phyloP scores from a whole-genome alignment of 2,329 filamentous ascomycete genomes.

The Cadophora sp. region DNA sequence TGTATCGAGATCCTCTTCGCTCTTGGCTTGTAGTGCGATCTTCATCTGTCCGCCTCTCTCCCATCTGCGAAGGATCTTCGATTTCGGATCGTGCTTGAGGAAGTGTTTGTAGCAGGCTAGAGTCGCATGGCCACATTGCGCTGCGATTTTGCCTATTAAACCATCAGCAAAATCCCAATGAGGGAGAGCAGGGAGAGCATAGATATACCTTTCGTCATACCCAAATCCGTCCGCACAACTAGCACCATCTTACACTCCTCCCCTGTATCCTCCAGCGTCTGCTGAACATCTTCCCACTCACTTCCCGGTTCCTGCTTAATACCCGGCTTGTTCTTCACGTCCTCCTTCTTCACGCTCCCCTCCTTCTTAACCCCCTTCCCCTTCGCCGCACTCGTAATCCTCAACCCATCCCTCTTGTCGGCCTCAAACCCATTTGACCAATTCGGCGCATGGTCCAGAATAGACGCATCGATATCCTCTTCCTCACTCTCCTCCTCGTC shows the following conservation, averaged over 20 bases:
- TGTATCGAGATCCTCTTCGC: conserved; percentile 79
- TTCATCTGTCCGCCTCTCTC: conserved; percentile 88
- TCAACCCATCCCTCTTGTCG: conserved; percentile 63
- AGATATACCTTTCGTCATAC: conserved; percentile 89
- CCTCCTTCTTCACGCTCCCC: conserved; percentile 51
- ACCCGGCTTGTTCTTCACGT: conserved; percentile 54
- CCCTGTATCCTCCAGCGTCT: conserved; percentile 48
- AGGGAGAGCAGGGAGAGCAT: conserved; percentile 27
- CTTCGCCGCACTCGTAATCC: conserved; percentile 38
- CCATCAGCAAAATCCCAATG: conserved; percentile 15
- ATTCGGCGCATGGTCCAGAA: conserved; percentile 71
- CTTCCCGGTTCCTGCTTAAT: conserved; percentile 43
- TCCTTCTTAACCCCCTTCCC: conserved; percentile 49
- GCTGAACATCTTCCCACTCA: conserved; percentile 49
- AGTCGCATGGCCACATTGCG: conserved; percentile 94
- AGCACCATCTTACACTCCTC: conserved; percentile 96
- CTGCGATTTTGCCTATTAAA: conserved; percentile 86
- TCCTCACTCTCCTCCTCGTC: conserved; percentile 74
- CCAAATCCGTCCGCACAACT: conserved; percentile 90
- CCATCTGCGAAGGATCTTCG: conserved; percentile 79
- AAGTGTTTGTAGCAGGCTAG: conserved; percentile 95
- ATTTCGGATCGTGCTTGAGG: conserved; percentile 59
- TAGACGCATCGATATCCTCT: conserved; percentile 65
- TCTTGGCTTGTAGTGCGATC: conserved; percentile 88
- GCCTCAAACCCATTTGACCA: conserved; percentile 69